These are phyloP conservation scores for Entamoeba dispar DNA, from an alignment of 208 protist species.

Conservation along the genomic window DNA sequence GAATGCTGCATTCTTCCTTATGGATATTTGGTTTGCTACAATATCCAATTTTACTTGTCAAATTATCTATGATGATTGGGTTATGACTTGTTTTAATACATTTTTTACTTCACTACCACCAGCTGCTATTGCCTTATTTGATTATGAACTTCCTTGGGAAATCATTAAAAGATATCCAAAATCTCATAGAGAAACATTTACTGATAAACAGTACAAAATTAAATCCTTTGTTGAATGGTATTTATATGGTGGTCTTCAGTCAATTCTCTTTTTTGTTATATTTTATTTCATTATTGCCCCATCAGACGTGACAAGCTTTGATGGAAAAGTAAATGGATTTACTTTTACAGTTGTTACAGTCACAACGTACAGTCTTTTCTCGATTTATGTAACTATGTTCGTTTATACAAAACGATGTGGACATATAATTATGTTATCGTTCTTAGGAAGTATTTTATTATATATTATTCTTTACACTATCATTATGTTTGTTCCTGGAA, in stretches of 20 bases:
- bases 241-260: background rate
- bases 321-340: background rate
- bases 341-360: background rate
- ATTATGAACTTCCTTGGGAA: background rate
- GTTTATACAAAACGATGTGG: background rate
- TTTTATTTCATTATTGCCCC: background rate
- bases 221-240: background rate
- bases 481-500: background rate
- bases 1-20: background rate
- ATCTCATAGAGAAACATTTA: background rate
- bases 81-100: background rate
- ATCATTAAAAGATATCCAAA: background rate
- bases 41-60: background rate
- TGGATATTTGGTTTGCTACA: background rate
- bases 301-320: background rate
- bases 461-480: background rate
- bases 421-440: background rate
- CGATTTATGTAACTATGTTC: background rate
- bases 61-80: background rate
- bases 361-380: background rate
- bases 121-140: background rate
- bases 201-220: background rate
- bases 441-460: background rate
- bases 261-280: background rate
- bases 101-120: background rate